Conservation (phyloP, 1,284 basidiomycete genomes). For the Ustilago vetiveriae region DNA sequence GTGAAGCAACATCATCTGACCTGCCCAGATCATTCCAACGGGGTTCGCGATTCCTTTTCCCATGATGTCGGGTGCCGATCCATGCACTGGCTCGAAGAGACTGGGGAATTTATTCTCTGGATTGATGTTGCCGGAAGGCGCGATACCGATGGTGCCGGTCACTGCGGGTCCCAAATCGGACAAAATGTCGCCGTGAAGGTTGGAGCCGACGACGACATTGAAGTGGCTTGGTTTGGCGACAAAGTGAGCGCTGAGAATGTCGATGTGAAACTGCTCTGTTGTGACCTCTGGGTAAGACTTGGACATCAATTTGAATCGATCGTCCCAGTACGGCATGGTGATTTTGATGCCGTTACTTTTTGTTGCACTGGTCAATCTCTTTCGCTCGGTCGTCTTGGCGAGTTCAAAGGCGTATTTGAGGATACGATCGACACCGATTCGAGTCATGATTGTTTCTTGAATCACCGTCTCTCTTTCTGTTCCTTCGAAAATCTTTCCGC, state of each 20-base stretch:
- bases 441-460: constrained; percentile 71
- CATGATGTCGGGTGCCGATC: constrained; percentile 40
- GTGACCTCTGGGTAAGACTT: constrained; percentile 72
- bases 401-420: constrained; percentile 73
- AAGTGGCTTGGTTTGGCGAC: constrained; percentile 71
- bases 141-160: constrained; percentile 74
- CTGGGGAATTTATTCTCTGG: constrained; percentile 70
- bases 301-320: constrained; percentile 70
- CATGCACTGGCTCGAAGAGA: constrained; percentile 69
- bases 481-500: constrained; percentile 69
- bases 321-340: constrained; percentile 66
- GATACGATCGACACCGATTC: constrained; percentile 71
- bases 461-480: constrained; percentile 67
- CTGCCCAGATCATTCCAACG: constrained; percentile 72
- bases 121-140: constrained; percentile 73
- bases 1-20: constrained; percentile 73
- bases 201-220: constrained; percentile 73
- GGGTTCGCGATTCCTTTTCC: constrained; percentile 65
- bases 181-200: constrained; percentile 73
- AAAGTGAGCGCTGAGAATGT: constrained; percentile 71
- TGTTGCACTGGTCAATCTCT: constrained; percentile 72
- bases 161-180: constrained; percentile 73
- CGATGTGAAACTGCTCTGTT: constrained; percentile 67
- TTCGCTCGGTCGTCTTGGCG: constrained; percentile 70
- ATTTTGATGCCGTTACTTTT: constrained; percentile 63